Evolutionary conservation across 2,329 filamentous ascomycete genomes (phyloP), one percentile per base, ranked within the genome.

Genomic region (Chalaropsis thielavioides): DNA sequence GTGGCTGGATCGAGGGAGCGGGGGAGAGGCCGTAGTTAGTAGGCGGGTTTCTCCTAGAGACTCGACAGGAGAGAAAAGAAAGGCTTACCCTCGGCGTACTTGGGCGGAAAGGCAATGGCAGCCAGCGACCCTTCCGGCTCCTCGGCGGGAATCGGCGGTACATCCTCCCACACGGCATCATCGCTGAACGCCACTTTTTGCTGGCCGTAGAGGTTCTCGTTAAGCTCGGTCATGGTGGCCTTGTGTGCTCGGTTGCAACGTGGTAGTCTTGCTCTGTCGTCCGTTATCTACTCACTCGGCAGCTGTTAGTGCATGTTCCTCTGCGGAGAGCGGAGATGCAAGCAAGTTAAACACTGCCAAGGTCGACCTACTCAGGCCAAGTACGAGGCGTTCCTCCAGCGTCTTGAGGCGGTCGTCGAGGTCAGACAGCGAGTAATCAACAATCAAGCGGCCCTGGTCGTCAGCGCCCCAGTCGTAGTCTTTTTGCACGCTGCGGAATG

Each of bases 101-200:
- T 87, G 40, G 90, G 85, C 1, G 87, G 84, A 75, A 99, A 99
- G 66, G 92, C 87, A 74, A 99, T 99, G 67, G 87, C 84, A n/a
- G 92, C 92, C 66, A 99, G 83, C 35, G 92, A 90, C 70, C 87
- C 81, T 70, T 85, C 87, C 67, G 90, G 89, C 76, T 96, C 92
- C 72, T 90, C 82, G 71, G 94, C 86, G 3, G 89, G 85, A 65
- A 97, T 87, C 22, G 92, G 92, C 63, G 84, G 79, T 62, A 96
- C 81, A 76, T 95, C 90, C 69, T 89, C 85, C 92, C 91, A 97
- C 68, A 80, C 81, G 1, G 89, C 85, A 68, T 81, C 78, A 62
- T 82, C 79, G 73, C 89, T 88, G 54, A 77, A 69, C 71, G 75
- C 69, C 8, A 78, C 78, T 60, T 73, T 74, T 66, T 75, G 77